Base-by-base conservation (phyloP, 2,329 filamentous ascomycete species). In the Madurella fahalii region DNA sequence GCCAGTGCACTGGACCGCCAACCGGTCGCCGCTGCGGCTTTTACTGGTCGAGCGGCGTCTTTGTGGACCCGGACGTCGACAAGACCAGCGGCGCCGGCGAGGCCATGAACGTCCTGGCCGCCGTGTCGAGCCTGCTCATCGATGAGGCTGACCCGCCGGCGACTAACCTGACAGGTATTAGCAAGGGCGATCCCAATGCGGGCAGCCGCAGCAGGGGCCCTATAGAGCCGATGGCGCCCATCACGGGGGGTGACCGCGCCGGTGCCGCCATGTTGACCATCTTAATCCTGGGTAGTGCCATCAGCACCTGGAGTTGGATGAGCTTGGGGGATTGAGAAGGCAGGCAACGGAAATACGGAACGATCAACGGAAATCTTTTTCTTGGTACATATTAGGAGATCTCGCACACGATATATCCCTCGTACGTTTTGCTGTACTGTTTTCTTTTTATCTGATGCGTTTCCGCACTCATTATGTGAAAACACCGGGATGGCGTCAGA, bases 21-120 rank as follows among this genome's bases (percentile, higher is more conserved):
- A 76, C 77, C 9, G 77, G 81, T 9, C 77, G 80, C n/a, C 74
- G 75, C 25, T 90, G 87, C 65, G 83, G 85, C n/a, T 81, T 86
- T 60, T 78, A 79, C 62, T 90, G 86, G 86, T 77, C 57, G 40
- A 62, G 69, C 0, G 72, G 74, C 0, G 63, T 52, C 3, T 69
- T 72, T 57, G 65, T 76, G 1, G 73, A 74, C 31, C 76, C 80
- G 3, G 75, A 58, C 11, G 60, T 64, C 31, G 63, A 64, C 57
- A 58, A 62, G 50, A 63, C 61, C 2, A 61, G 72, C 34, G 79
- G 81, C 30, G 79, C 82, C 12, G 81, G 82, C 20, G 79, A 85
- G 64, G 72, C 78, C 58, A 81, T 85, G 73, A 79, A 74, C 50
- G 81, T 78, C 1, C 67, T 84, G 7, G 77, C 77, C 13, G 75